phyloP scores from a whole-genome alignment of 2,329 filamentous ascomycete genomes.

The Colletotrichum higginsianum region DNA sequence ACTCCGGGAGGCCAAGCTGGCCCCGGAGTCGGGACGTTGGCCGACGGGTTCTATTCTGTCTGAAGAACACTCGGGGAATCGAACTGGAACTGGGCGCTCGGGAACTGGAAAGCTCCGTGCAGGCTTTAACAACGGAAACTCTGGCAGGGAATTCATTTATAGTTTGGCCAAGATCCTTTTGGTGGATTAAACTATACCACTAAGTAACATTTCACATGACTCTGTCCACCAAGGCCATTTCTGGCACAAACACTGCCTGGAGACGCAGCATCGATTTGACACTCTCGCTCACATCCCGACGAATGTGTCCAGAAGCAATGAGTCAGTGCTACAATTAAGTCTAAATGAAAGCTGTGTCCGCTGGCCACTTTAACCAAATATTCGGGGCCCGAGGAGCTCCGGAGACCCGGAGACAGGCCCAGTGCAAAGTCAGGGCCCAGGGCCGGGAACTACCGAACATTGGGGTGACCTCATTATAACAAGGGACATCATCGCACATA shows the following conservation, averaged over 20 bases:
- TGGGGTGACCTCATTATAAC: not conserved
- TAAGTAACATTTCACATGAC: too few relatives aligned
- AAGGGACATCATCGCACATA: slow-evolving; percentile 30
- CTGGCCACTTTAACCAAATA: not conserved
- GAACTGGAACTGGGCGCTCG: not conserved
- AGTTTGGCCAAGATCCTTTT: too few relatives aligned
- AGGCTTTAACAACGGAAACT: too few relatives aligned
- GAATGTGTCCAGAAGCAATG: not conserved
- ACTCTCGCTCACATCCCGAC: not conserved
- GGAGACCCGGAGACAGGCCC: not conserved
- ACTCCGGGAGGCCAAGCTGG: too few relatives aligned
- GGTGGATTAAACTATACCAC: too few relatives aligned
- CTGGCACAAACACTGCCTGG: too few relatives aligned
- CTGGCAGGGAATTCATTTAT: too few relatives aligned
- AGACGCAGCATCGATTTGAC: not conserved
- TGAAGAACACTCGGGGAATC: too few relatives aligned
- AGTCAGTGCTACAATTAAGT: not conserved
- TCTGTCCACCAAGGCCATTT: too few relatives aligned
- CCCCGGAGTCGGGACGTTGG: too few relatives aligned
- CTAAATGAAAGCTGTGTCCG: not conserved
- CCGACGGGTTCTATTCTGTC: too few relatives aligned
- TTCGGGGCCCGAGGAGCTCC: not conserved
- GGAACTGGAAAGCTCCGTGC: not conserved
- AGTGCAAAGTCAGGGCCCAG: too few relatives aligned
- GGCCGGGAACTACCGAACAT: slow-evolving; percentile 10